Conservation (phyloP, 129 eudicot species). For the Dittrichia graveolens region DNA sequence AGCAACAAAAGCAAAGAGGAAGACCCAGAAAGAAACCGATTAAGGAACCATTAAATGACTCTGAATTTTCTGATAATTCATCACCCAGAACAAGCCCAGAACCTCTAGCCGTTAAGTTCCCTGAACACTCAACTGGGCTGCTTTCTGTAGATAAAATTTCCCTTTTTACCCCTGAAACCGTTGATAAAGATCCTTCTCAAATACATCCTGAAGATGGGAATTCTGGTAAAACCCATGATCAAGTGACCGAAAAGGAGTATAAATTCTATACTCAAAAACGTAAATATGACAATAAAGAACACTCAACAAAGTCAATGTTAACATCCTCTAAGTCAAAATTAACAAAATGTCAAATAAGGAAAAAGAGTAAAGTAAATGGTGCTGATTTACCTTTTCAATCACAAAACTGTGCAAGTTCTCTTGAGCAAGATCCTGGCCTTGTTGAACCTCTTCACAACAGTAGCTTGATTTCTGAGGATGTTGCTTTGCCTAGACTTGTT, state of each 20-base stretch:
- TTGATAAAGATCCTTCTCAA: background rate
- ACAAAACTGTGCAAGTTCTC: conserved; percentile 22
- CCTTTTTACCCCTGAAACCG: conserved; percentile 14
- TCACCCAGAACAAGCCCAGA: conserved; percentile 27
- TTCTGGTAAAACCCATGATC: background rate
- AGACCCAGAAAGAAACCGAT: conserved; percentile 60
- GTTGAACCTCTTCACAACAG: conserved; percentile 28
- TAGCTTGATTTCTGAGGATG: conserved; percentile 43
- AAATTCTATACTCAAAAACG: background rate
- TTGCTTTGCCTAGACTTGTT: conserved; percentile 77
- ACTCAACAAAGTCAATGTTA: background rate
- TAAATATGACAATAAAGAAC: background rate
- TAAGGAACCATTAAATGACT: background rate
- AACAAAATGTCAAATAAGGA: background rate
- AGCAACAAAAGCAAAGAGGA: conserved; percentile 57
- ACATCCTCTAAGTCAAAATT: conserved; percentile 22
- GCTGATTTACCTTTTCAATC: conserved; percentile 13
- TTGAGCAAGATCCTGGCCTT: conserved; percentile 24
- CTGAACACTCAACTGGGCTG: conserved; percentile 17
- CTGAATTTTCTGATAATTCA: conserved; percentile 32
- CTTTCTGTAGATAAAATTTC: conserved; percentile 18
- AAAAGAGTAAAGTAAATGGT: conserved; percentile 12
- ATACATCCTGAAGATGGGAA: no score
- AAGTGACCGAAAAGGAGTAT: background rate
- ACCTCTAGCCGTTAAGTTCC: conserved; percentile 39